Evolutionary conservation across 1,284 basidiomycete species (phyloP), one percentile per base, ranked within the genome.

Genomic region (Naganishia sp.): DNA sequence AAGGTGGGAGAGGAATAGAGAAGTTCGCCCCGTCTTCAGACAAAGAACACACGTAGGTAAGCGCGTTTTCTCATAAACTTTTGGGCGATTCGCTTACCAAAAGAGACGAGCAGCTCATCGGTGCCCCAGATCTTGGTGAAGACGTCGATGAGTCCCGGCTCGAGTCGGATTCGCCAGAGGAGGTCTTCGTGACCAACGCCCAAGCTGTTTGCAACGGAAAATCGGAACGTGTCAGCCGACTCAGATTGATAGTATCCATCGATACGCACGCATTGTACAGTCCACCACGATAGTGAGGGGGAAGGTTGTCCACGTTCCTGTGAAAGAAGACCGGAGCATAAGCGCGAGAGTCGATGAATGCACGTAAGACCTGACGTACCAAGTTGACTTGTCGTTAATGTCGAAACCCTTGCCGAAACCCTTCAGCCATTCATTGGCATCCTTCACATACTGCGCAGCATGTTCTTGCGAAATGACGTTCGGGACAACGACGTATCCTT

Each of bases 41-140:
- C 18, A 42, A 46, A 1, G 18, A 25, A 62, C 57, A 69, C 42
- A 35, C 10, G 6, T 5, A n/a, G 64, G 61, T 54, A 18, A 52
- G 56, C 45, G 46, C 45, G 18, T 51, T 21, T 28, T 17, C 35
- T 4, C 3, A 53, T 32, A 53, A 65, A 65, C 7, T 35, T 35
- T 28, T 6, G 50, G 39, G 10, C 41, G 63, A 42, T 56, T 45
- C 31, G 52, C 71, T 65, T 65, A 72, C 75, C 77, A 51, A 76
- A 77, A 11, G 77, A 77, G 39, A 77, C 76, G 23, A 79, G 68
- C 10, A 81, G 72, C 65, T 81, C 74, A 28, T 79, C 72, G 2
- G 79, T 81, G 17, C 75, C 77, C 76, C 78, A 80, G 51, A 81
- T 72, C 54, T 78, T 73, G 55, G 72, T 69, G 62, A 80, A 81